Evolutionary conservation across 768 basidiomycete genomes (phyloP).

Genomic region (Gloeopeniophorella convolvens): DNA sequence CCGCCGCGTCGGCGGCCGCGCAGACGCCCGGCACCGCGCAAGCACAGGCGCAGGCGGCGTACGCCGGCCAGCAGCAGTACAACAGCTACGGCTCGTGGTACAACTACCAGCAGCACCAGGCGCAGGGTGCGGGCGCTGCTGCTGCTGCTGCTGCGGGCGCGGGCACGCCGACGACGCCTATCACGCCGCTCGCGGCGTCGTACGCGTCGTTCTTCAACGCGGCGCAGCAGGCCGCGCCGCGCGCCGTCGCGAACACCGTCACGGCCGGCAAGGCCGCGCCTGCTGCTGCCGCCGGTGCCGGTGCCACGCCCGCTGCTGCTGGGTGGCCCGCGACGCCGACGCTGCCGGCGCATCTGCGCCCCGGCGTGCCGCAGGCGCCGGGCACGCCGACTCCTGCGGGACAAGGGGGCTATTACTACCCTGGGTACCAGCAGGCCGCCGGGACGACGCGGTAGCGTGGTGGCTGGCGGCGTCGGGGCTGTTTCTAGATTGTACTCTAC

Average conservation of each 20-base stretch:
- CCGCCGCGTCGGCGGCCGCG: no score
- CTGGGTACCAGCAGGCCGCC: conserved; percentile 23
- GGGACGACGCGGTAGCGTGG: conserved; percentile 14
- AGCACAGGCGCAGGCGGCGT: conserved; percentile 23
- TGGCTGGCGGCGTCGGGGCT: neutral
- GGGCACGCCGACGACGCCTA: conserved; percentile 33
- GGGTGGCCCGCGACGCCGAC: conserved; percentile 29
- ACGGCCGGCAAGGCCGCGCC: conserved; percentile 26
- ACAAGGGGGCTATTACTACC: conserved; percentile 23
- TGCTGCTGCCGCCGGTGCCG: no score
- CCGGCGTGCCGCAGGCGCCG: conserved; percentile 18
- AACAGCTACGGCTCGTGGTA: conserved; percentile 41
- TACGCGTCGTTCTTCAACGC: conserved; percentile 40
- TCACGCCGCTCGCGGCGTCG: conserved; percentile 27
- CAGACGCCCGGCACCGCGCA: no score
- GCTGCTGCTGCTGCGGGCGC: conserved; percentile 32
- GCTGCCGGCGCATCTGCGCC: conserved; percentile 38
- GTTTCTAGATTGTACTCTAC: conserved; percentile 14
- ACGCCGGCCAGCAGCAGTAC: conserved; percentile 31
- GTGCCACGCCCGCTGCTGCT: no score
- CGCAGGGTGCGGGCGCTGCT: conserved; percentile 24
- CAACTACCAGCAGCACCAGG: conserved; percentile 33
- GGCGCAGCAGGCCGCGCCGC: conserved; percentile 24
- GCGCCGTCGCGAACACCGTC: conserved; percentile 53
- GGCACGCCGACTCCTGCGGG: conserved; percentile 23